These are phyloP conservation scores for Fusarium chaquense DNA, from an alignment of 2,329 filamentous ascomycete species.

Conservation along the genomic window DNA sequence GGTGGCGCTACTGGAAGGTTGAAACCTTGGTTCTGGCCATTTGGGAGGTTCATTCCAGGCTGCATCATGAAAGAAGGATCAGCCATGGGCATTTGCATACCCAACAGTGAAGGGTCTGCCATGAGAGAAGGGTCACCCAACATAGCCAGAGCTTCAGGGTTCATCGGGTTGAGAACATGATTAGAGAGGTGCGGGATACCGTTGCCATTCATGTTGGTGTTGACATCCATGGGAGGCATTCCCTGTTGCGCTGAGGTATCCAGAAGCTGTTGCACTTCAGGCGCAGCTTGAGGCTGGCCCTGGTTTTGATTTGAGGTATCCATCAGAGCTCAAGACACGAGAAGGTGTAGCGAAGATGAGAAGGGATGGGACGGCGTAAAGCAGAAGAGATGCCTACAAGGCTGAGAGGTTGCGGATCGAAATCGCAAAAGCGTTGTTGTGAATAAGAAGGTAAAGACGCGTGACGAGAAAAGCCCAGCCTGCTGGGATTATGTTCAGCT, in stretches of 20 bases:
- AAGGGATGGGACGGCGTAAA: not conserved
- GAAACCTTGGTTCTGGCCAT: conserved; percentile 48
- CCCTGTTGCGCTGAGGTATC: conserved; percentile 14
- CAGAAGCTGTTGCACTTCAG: conserved; percentile 38
- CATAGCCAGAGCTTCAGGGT: conserved; percentile 45
- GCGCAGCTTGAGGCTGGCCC: conserved; percentile 38
- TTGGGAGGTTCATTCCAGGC: conserved; percentile 49
- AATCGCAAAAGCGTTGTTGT: conserved; percentile 35
- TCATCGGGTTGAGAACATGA: conserved; percentile 39
- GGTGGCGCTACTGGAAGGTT: conserved; percentile 33
- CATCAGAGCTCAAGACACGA: conserved; percentile 23
- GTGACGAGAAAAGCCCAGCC: conserved; percentile 39
- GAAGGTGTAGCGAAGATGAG: not conserved
- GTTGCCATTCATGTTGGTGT: conserved; percentile 25
- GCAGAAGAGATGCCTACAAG: conserved; percentile 9
- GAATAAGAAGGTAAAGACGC: conserved; percentile 38
- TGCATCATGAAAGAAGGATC: conserved; percentile 50
- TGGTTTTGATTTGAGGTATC: conserved; percentile 38
- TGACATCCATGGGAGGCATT: conserved; percentile 24
- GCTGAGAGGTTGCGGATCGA: conserved; percentile 31
- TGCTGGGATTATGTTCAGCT: conserved; percentile 33
- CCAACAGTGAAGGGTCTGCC: conserved; percentile 44
- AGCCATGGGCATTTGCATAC: conserved; percentile 44
- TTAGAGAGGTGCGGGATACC: conserved; percentile 39
- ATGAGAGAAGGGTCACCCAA: conserved; percentile 44